phyloP scores from a whole-genome alignment of 1,284 basidiomycete genomes.

The Cutaneotrichosporon sp. region DNA sequence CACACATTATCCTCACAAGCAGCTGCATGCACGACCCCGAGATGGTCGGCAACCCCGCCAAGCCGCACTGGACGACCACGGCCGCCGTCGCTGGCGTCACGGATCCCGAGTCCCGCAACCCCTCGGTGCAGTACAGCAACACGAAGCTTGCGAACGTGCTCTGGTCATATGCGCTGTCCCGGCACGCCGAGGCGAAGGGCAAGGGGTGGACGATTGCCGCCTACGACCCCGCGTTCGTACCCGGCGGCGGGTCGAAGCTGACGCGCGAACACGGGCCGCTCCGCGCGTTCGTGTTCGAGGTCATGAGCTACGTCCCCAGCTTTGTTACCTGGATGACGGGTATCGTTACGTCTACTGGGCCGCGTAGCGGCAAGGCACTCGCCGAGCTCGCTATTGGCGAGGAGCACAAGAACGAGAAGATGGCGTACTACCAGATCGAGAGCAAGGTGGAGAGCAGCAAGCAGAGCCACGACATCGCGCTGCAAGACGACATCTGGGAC shows the following conservation, averaged over 20 bases:
- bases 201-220: slow-evolving; percentile 22
- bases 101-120: not conserved
- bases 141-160: slow-evolving; percentile 23
- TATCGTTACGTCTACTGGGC: not conserved
- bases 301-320: slow-evolving; percentile 10
- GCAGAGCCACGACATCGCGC: slow-evolving; percentile 13
- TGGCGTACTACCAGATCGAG: slow-evolving; percentile 21
- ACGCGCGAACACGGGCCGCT: not conserved
- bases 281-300: not conserved
- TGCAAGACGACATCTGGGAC: slow-evolving; percentile 32
- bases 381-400: slow-evolving; percentile 14
- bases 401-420: slow-evolving; percentile 18
- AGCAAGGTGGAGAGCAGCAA: slow-evolving; percentile 21
- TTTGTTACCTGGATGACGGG: not conserved
- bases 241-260: slow-evolving; percentile 11
- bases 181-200: not conserved
- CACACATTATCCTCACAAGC: slow-evolving; percentile 21
- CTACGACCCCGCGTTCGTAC: slow-evolving; percentile 29
- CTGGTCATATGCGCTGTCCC: slow-evolving; percentile 26
- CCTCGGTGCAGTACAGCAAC: slow-evolving; percentile 8
- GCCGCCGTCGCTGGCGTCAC: slow-evolving; percentile 23
- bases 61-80: slow-evolving; percentile 20
- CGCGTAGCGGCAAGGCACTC: slow-evolving; percentile 7
- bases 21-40: slow-evolving; percentile 22
- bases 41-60: not conserved